phyloP scores from a whole-genome alignment of 2,329 filamentous ascomycete species.

The Lojkania enalia region DNA sequence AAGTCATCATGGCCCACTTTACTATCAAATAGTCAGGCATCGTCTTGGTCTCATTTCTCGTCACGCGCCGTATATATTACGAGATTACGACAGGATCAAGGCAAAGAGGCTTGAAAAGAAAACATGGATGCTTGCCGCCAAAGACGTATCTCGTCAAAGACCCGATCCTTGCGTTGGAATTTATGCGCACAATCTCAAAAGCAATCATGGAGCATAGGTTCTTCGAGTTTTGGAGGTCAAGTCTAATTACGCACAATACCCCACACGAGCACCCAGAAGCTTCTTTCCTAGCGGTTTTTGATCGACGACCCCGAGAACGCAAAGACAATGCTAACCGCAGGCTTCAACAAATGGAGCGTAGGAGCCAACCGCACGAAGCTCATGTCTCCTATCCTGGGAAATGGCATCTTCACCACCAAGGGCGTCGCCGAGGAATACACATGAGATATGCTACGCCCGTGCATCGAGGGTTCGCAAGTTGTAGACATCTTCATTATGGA shows the following conservation, averaged over 20 bases:
- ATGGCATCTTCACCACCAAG: conserved; percentile 32
- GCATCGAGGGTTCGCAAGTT: conserved; percentile 30
- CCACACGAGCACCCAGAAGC: conserved; percentile 14
- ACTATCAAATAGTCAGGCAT: conserved; percentile 15
- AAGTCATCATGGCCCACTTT: conserved; percentile 21
- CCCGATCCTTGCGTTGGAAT: conserved; percentile 51
- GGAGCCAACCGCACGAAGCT: conserved; percentile 19
- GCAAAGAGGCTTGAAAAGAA: conserved; percentile 38
- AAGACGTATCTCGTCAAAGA: conserved; percentile 51
- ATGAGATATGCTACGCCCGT: conserved; percentile 31
- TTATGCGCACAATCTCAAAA: conserved; percentile 45
- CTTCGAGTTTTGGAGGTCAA: conserved; percentile 9
- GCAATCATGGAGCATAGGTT: conserved; percentile 33
- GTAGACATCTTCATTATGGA: conserved; percentile 27
- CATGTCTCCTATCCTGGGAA: conserved; percentile 20
- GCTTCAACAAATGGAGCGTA: conserved; percentile 24
- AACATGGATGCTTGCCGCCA: conserved; percentile 52
- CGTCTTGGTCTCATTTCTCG: conserved; percentile 14
- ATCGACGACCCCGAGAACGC: conserved; percentile 33
- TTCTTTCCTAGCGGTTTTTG: conserved; percentile 15
- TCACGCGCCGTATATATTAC: conserved; percentile 25
- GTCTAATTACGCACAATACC: conserved; percentile 10
- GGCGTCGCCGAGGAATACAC: conserved; percentile 33
- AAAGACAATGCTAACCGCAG: conserved; percentile 24
- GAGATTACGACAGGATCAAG: conserved; percentile 31